Percentiles rank a stretch among this genome's conserved stretches.
phyloP scores from a whole-genome alignment of 2,329 filamentous ascomycete genomes.

The Talaromyces sp. region DNA sequence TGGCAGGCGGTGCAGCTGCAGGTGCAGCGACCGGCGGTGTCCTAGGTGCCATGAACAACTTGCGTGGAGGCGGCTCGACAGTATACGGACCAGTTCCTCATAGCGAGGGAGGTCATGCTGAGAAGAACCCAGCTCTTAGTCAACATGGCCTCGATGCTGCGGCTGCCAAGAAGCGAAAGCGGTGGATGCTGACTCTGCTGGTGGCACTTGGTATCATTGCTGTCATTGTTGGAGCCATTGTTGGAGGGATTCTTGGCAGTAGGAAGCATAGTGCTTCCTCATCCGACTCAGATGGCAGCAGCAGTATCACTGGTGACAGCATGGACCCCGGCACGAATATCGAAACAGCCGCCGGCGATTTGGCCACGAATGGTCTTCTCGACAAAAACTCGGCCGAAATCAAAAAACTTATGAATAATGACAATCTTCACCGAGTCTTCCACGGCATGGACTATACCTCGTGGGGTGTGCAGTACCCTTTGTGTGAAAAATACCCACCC shows the following conservation, averaged over 20 bases:
- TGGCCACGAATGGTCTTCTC: slow-evolving; percentile 62
- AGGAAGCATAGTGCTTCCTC: slow-evolving; percentile 35
- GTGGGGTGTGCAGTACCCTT: slow-evolving; percentile 82
- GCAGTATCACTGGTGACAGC: slow-evolving; percentile 16
- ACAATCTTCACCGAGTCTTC: slow-evolving; percentile 83
- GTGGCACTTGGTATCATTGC: slow-evolving; percentile 51
- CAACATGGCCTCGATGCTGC: slow-evolving; percentile 49
- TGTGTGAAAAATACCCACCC: slow-evolving; percentile 69
- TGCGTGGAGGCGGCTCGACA: slow-evolving; percentile 37
- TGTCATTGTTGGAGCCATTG: slow-evolving; percentile 64
- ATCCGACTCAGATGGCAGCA: slow-evolving; percentile 13
- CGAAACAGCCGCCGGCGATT: slow-evolving; percentile 56
- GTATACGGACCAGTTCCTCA: slow-evolving; percentile 53
- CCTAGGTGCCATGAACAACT: slow-evolving; percentile 35
- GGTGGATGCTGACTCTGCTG: slow-evolving; percentile 59
- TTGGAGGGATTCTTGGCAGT: slow-evolving; percentile 66
- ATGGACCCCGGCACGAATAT: slow-evolving; percentile 36
- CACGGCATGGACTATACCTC: slow-evolving; percentile 95
- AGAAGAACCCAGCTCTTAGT: slow-evolving; percentile 63
- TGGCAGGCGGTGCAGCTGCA: slow-evolving; percentile 37
- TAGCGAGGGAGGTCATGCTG: slow-evolving; percentile 30
- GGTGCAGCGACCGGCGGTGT: slow-evolving; percentile 35
- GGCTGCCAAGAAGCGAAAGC: slow-evolving; percentile 56
- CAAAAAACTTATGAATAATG: slow-evolving; percentile 73
- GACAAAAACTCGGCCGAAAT: slow-evolving; percentile 72